Evolutionary conservation across 805 yeast genomes (phyloP).

Genomic region (Hemisphaericaspora nanyangensis): DNA sequence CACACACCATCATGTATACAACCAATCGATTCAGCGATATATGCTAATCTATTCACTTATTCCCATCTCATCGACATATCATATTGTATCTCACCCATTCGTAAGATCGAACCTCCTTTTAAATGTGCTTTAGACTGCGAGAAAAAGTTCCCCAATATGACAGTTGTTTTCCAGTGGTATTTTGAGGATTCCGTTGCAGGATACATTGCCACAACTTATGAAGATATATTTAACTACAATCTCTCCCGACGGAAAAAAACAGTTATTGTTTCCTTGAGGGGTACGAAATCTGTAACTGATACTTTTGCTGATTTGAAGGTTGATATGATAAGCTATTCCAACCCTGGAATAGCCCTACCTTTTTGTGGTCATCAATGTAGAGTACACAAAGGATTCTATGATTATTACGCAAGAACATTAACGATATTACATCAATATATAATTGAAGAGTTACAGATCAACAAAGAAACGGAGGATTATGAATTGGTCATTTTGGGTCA

Average conservation of each 20-base stretch:
- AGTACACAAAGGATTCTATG: conserved; percentile 37
- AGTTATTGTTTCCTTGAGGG: conserved; percentile 35
- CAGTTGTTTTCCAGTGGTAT: conserved; percentile 39
- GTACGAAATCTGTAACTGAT: conserved; percentile 40
- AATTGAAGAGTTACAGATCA: conserved; percentile 15
- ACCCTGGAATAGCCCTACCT: conserved; percentile 18
- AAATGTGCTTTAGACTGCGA: conserved; percentile 35
- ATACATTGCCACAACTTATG: conserved; percentile 31
- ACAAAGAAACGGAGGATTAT: conserved; percentile 14
- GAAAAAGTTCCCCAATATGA: conserved; percentile 30
- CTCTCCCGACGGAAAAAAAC: conserved; percentile 17
- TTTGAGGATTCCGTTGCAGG: conserved; percentile 36
- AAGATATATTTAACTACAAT: conserved; percentile 19
- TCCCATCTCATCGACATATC: conserved; percentile 43
- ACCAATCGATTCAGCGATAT: conserved; percentile 21
- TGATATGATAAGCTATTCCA: conserved; percentile 28
- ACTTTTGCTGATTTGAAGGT: conserved; percentile 37
- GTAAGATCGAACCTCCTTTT: conserved; percentile 33
- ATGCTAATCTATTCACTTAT: conserved; percentile 29
- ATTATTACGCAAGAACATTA: conserved; percentile 26
- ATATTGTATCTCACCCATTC: conserved; percentile 32
- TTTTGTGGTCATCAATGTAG: conserved; percentile 30
- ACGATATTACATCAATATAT: conserved; percentile 20
- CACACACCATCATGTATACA: conserved; percentile 6
- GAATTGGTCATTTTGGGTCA: conserved; percentile 26